Evolutionary conservation across 306 rosid species (phyloP).

Genomic region (Rosa multiflora): DNA sequence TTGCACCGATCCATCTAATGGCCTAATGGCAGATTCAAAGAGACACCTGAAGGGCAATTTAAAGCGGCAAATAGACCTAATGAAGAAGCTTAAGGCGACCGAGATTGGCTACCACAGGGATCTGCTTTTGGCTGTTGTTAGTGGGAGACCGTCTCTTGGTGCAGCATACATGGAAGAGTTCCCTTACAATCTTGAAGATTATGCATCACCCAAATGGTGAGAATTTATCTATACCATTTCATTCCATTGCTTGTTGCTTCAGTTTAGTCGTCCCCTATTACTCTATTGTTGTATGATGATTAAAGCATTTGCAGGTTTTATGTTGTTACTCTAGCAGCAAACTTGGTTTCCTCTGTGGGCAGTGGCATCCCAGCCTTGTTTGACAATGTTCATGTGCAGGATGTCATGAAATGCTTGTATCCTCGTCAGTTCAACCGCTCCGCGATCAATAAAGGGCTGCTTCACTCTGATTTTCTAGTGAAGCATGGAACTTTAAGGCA

Average conservation of each 20-base stretch:
- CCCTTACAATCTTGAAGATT: slow-evolving; percentile 78
- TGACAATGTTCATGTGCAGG: slow-evolving; percentile 43
- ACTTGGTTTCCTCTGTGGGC: slow-evolving; percentile 53
- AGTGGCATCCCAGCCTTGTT: slow-evolving; percentile 31
- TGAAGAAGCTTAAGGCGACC: slow-evolving; percentile 69
- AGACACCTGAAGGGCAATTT: slow-evolving; percentile 66
- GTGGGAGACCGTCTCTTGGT: slow-evolving; percentile 59
- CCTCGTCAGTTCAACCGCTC: slow-evolving; percentile 74
- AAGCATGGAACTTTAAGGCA: slow-evolving; percentile 81
- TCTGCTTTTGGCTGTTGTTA: slow-evolving; percentile 72
- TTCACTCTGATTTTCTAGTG: slow-evolving; percentile 60
- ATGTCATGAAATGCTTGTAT: slow-evolving; percentile 65
- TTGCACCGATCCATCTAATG: slow-evolving; percentile 79
- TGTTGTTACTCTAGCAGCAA: slow-evolving; percentile 61
- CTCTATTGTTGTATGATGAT: slow-evolving; percentile 29
- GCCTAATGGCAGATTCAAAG: slow-evolving; percentile 75
- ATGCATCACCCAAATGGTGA: slow-evolving; percentile 68
- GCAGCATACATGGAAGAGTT: slow-evolving; percentile 82
- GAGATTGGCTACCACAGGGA: slow-evolving; percentile 61
- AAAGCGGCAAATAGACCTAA: slow-evolving; percentile 60
- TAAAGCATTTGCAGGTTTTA: slow-evolving; percentile 67
- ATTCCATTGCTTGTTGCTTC: slow-evolving; percentile 7
- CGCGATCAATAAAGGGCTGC: slow-evolving; percentile 77
- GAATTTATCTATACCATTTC: slow-evolving; percentile 31
- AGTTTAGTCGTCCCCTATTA: neutral